Base-by-base conservation (phyloP, 2,329 filamentous ascomycete species). In the Akanthomyces muscarius region DNA sequence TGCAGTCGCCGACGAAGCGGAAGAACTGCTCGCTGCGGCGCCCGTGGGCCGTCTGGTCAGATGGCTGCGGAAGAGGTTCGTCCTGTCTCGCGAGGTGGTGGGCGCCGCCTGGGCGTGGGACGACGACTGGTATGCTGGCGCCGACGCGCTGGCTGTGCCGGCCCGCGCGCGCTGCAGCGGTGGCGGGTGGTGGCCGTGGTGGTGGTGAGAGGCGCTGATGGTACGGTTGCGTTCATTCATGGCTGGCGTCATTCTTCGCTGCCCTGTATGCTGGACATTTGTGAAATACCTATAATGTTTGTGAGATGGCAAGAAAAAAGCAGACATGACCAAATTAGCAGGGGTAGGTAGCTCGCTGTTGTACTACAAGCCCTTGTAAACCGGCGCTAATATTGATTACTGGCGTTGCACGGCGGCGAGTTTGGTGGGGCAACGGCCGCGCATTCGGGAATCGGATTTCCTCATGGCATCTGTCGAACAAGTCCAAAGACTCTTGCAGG, bases 21-120 rank as follows among this genome's bases (percentile, higher is more conserved):
- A 81, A 57, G 74, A 75, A 14, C 80, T 62, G 16, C 65, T 61
- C 18, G 65, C 61, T 2, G 38, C 36, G 16, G 56, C 50, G 7
- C 77, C 77, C 4, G 84, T 83, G n/a, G 83, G 82, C 30, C 84
- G 81, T 41, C 84, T 80, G 56, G 81, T 83, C 63, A 86, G 78
- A 65, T 86, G 81, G 73, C 78, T 80, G 70, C 86, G 84, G 74
- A 88, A 86, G 61, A 87, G 79, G 73, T 86, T 86, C 16, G 61
- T 18, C 52, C 62, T 50, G 38, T 63, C 61, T 7, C 61, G 61
- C 38, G 61, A 36, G 47, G 30, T 36, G 47, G 59, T 1, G 41
- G 50, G 38, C 25, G 50, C 51, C n/a, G 51, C 51, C 18, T 23
- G 25, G 11, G 42, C 48, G 5, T 54, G 33, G 14, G 45, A 21